These are phyloP conservation scores for Plantago elongata DNA, from an alignment of 257 asterid genomes.

Conservation along the genomic window DNA sequence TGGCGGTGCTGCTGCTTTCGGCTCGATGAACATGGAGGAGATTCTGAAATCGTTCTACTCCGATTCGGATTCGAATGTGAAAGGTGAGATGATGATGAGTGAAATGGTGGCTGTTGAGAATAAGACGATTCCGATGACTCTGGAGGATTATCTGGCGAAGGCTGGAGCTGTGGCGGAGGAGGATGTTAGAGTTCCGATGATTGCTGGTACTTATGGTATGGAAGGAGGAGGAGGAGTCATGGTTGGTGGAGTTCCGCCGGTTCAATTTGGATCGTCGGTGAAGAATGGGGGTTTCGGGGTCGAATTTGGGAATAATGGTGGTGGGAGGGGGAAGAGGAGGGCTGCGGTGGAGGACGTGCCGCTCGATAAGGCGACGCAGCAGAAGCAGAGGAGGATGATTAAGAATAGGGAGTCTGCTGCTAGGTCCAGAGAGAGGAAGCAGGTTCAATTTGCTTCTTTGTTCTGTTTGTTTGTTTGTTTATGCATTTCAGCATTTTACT, in stretches of 20 bases:
- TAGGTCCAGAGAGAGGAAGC: slow-evolving; percentile 92
- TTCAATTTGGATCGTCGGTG: slow-evolving; percentile 21
- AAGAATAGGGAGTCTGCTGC: slow-evolving; percentile 98
- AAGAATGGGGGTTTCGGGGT: slow-evolving; percentile 14
- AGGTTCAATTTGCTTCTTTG: slow-evolving; percentile 37
- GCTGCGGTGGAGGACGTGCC: slow-evolving; percentile 66
- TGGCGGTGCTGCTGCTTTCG: slow-evolving; percentile 30
- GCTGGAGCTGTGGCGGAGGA: slow-evolving; percentile 87
- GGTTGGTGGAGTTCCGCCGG: slow-evolving; percentile 48
- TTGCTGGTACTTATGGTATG: slow-evolving; percentile 29
- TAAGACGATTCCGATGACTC: slow-evolving; percentile 52
- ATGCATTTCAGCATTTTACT: background rate
- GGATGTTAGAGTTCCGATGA: slow-evolving; percentile 54
- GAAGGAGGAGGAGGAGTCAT: slow-evolving; percentile 49
- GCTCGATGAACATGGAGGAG: slow-evolving; percentile 87
- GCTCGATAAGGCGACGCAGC: slow-evolving; percentile 90
- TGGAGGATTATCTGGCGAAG: slow-evolving; percentile 77
- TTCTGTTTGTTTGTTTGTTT: background rate
- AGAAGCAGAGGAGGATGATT: slow-evolving; percentile 95
- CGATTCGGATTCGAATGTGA: slow-evolving; percentile 33
- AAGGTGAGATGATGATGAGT: background rate
- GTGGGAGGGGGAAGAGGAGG: slow-evolving; percentile 83
- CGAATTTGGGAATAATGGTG: slow-evolving; percentile 54
- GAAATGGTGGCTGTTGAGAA: slow-evolving; percentile 22
- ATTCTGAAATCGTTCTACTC: slow-evolving; percentile 60